Evolutionary conservation across 768 basidiomycete genomes (phyloP), one percentile per base, ranked within the genome.

Genomic region (Phlebiopsis gigantea): DNA sequence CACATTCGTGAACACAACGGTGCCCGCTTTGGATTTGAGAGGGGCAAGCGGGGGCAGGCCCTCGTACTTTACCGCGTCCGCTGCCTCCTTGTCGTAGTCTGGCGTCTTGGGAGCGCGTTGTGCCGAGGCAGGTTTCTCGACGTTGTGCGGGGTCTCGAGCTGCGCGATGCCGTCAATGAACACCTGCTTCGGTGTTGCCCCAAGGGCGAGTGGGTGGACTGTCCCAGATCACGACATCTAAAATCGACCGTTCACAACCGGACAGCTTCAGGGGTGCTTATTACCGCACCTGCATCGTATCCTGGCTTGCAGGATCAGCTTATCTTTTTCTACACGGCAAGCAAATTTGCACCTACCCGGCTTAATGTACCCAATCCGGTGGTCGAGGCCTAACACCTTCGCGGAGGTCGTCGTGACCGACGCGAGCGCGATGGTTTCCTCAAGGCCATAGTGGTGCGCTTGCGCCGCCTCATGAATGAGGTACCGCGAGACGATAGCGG

Each of bases 131-230:
- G 80, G 77, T 66, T 89, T 89, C 7, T 57, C 50, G 1, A 73
- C 49, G 0, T 66, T 57, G 39, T 71, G 58, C 0, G 83, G 73
- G 2, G 64, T 21, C 8, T 50, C 15, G 76, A 72, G 64, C 67
- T 94, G 93, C 0, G 82, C 67, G 54, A 93, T 87, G 12, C 92
- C 92, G 61, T 95, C 93, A 53, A 93, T 85, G 67, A 79, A 90
- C 0, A 92, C 90, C 63, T 94, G 90, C 3, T 74, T 69, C 0
- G 93, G 92, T 1, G 90, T 92, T 0, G 91, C 87, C 24, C 91
- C 91, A 2, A 94, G 75, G 0, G 80, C 66, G 24, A 95, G 77
- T 0, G 92, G 93, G 67, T 93, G 90, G 6, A n/a, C 81, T 81
- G 56, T 89, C 85, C 87, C 87, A 89, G 12, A 80, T 66, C n/a